A percentile compares a stretch with the other conserved stretches of the same genome.
Conservation (phyloP, 2,329 filamentous ascomycete genomes). For the Neocucurbitaria cava region DNA sequence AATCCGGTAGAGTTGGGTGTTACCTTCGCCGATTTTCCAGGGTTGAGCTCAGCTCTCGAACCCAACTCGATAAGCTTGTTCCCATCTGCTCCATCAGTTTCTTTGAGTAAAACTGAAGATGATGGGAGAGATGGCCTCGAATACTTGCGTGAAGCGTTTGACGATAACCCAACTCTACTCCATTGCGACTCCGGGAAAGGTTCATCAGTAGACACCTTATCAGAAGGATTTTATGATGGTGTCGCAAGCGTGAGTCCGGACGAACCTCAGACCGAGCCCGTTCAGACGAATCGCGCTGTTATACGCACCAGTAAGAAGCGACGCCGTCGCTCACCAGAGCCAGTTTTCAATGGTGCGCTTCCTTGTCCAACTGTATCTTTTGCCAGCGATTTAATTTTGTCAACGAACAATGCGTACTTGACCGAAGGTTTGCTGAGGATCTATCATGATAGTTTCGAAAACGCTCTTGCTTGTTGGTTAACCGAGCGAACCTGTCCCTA, state of each 20-base stretch:
- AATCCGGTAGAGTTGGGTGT: conserved; percentile 28
- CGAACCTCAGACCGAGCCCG: conserved; percentile 8
- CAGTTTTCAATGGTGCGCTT: conserved; percentile 24
- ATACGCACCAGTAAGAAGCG: conserved; percentile 29
- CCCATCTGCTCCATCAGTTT: conserved; percentile 1
- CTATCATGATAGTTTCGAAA: conserved; percentile 63
- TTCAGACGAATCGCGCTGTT: conserved; percentile 13
- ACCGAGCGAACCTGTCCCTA: conserved; percentile 63
- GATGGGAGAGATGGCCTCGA: neutral
- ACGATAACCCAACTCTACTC: conserved; percentile 16
- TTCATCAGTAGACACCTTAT: conserved; percentile 34
- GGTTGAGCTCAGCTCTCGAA: conserved; percentile 22
- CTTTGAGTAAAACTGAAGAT: conserved; percentile 2
- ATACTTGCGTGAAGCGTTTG: conserved; percentile 12
- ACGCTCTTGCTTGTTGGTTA: conserved; percentile 62
- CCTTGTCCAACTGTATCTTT: conserved; percentile 28
- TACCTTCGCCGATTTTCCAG: conserved; percentile 40
- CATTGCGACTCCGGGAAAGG: conserved; percentile 33
- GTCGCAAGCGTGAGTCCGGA: conserved; percentile 14
- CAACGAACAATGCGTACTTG: conserved; percentile 50
- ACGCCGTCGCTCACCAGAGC: conserved; percentile 30
- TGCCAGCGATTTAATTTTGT: conserved; percentile 39
- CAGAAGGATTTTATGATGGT: conserved; percentile 26
- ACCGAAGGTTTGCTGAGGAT: conserved; percentile 56
- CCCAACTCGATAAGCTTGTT: conserved; percentile 8